Evolutionary conservation across 176 grass and related monocot species (phyloP), one percentile per base, ranked within the genome.

Genomic region (Thalia dealbata): DNA sequence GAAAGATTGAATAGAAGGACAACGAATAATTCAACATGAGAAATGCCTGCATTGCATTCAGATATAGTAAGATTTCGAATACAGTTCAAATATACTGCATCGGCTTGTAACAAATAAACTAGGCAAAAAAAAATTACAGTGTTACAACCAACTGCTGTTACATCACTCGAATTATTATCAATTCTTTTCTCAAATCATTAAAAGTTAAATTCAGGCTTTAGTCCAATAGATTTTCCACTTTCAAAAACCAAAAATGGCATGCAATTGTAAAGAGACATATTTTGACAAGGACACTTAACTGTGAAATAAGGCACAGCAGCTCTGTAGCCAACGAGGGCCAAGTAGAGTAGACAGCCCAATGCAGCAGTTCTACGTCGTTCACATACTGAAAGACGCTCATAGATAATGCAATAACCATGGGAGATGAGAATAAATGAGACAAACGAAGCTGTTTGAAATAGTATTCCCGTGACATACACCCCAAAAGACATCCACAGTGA

Each of bases 401-500:
- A 97, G 78, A 86, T 82, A 80, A 97, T 88, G 76, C 93, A 97
- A 79, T 97, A 97, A 45, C 93, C 93, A 38, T 92, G 87, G 0
- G 93, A 91, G 73, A 97, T 92, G 78, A 92, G 89, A 81, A 97
- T 84, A 87, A 92, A 97, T 23, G 85, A 89, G 3, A 97, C 83
- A 44, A 92, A 92, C 64, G 86, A 92, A 11, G 89, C 81, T 28
- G 93, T 97, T 85, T 97, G 93, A 78, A 97, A 97, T 52, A 97
- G 87, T 83, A 97, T 88, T 70, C 93, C 89, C 0, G 93, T 92
- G 73, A 97, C 87, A 27, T 97, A 97, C 52, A 87, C 93, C 42
- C 93, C 93, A 45, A 97, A 97, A 0, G 93, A 97, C 89, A 97
- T 90, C 93, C 93, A 97, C 70, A 92, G 78, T 3, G 93, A 97